Base-by-base conservation (phyloP, 306 rosid genomes). In the Inga laurina region DNA sequence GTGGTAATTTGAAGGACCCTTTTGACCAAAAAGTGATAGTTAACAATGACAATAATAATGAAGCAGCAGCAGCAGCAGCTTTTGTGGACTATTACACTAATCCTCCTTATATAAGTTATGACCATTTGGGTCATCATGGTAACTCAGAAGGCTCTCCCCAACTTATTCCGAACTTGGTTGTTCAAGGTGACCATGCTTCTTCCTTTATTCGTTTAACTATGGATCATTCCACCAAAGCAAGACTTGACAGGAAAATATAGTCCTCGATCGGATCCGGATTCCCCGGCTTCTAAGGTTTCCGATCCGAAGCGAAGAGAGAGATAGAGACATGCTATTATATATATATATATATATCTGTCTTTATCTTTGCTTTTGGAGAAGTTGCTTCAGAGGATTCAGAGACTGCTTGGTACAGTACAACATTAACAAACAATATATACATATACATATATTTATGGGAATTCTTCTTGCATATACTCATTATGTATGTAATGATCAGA, bases 181-280 rank as follows among this genome's bases (percentile, higher is more conserved):
- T 86, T 16, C 97, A 90, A 90, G 92, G 86, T 88, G 95, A 90
- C 22, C 74, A 69, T 84, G 91, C 80, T 57, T 81, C 97, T 77
- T 88, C 95, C 44, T 88, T 88, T 62, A 86, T 72, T 81, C 85
- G 89, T 75, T 76, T 86, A 44, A 52, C 89, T 49, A n/a, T 92
- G 75, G 75, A 70, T 43, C 52, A 70, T 43, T 22, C 75, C 24
- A 70, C 43, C 52, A 70, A 70, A 41, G 18, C 34, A 10, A 70
- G 52, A 70, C 75, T 41, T 21, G 52, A 70, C 19, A 21, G 52
- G 22, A 70, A 70, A n/a, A 62, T 62, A 22, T 70, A 68, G 49
- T 37, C 12, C 7, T 27, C 10, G 16, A n/a, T 2, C 54, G 54
- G 54, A 49, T 49, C 13, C 67, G 67, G 59, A 52, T 52, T 14